Percentiles rank a stretch among this genome's conserved stretches.
These are phyloP conservation scores for Prunus yedoensis DNA, from an alignment of 331 rosid species.

Conservation along the genomic window DNA sequence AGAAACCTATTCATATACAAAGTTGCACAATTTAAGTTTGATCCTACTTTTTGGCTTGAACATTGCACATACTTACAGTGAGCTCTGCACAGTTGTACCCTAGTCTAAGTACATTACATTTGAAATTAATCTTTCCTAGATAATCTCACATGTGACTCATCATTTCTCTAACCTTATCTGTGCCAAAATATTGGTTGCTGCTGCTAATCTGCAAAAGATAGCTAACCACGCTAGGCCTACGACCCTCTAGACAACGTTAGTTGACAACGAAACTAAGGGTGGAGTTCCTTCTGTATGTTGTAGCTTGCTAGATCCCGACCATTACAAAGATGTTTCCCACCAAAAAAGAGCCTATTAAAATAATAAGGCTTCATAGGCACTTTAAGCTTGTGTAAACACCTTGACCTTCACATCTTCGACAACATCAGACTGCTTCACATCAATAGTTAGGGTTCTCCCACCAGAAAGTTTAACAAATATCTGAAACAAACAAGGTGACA, in stretches of 20 bases:
- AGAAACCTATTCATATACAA: neutral
- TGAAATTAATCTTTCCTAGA: no score
- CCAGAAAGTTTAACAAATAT: constrained; percentile 21
- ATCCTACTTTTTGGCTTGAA: no score
- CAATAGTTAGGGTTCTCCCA: constrained; percentile 20
- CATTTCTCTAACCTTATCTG: no score
- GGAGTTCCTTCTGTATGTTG: constrained; percentile 13
- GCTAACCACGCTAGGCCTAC: no score
- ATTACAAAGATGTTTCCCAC: constrained; percentile 14
- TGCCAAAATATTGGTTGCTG: no score
- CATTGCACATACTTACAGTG: no score
- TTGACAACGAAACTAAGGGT: neutral
- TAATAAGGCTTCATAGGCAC: neutral
- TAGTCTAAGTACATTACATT: no score
- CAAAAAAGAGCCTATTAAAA: constrained; percentile 8
- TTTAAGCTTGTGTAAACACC: constrained; percentile 18
- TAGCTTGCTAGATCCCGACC: constrained; percentile 14
- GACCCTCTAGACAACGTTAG: no score
- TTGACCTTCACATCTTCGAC: constrained; percentile 11
- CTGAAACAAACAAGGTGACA: constrained; percentile 17
- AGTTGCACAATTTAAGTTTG: neutral
- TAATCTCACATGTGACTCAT: no score
- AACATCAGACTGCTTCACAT: constrained; percentile 14
- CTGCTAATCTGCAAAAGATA: no score
- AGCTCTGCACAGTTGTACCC: no score